Conservation (phyloP, 345 rosid species). For the Rhizophora apiculata region DNA sequence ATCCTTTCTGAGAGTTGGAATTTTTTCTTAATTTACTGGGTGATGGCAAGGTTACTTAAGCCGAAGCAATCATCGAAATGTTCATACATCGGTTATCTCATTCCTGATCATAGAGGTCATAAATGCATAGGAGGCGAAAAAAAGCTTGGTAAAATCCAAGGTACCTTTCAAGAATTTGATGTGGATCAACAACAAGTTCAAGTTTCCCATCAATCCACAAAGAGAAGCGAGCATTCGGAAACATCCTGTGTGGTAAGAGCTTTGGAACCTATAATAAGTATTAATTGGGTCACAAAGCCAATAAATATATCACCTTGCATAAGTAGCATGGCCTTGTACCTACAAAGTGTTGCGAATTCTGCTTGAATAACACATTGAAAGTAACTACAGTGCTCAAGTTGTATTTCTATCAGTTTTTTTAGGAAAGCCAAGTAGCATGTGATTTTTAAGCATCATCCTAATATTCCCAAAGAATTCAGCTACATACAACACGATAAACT, state of each 20-base stretch:
- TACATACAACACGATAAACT: background rate
- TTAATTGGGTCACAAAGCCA: slow-evolving; percentile 20
- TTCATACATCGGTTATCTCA: background rate
- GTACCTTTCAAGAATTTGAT: slow-evolving; percentile 97
- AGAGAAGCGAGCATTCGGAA: slow-evolving; percentile 91
- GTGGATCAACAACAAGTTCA: slow-evolving; percentile 89
- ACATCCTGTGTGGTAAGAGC: slow-evolving; percentile 78
- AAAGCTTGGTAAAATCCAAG: background rate
- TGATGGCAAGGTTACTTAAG: too few species aligned
- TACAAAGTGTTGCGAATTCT: background rate
- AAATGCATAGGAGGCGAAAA: background rate
- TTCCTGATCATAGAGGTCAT: background rate
- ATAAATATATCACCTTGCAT: background rate
- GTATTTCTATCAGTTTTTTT: background rate
- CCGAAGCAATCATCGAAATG: background rate
- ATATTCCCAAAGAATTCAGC: background rate
- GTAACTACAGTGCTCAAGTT: slow-evolving; percentile 4
- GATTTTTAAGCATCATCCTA: background rate
- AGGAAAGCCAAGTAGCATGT: background rate
- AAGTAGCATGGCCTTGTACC: background rate
- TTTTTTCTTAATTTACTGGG: too few species aligned
- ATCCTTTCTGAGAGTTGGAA: too few species aligned
- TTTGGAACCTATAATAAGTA: slow-evolving; percentile 58
- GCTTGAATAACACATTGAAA: background rate
- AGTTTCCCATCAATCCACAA: slow-evolving; percentile 98